phyloP scores from a whole-genome alignment of 1,139 yeast species.

The Yamadazyma oceani region DNA sequence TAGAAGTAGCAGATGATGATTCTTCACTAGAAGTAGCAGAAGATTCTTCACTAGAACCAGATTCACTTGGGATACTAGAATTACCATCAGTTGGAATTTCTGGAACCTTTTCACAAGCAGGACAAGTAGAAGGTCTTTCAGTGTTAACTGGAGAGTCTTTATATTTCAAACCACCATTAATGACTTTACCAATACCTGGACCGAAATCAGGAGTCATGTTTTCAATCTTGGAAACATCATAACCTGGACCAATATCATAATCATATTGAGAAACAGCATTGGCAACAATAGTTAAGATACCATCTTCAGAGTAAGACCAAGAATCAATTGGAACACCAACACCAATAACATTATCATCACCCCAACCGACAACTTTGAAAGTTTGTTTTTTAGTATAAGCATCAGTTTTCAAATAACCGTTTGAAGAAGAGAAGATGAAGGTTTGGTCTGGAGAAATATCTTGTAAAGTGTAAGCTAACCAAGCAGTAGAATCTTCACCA shows the following conservation, averaged over 20 bases:
- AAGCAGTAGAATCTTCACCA: slow-evolving; percentile 19
- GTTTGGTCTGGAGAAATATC: slow-evolving; percentile 15
- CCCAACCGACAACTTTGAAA: slow-evolving; percentile 30
- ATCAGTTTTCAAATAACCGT: slow-evolving; percentile 13
- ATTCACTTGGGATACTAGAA: slow-evolving; percentile 7
- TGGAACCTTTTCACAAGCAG: slow-evolving; percentile 12
- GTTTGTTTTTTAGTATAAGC: slow-evolving; percentile 18
- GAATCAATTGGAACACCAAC: slow-evolving; percentile 18
- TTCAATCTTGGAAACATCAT: slow-evolving; percentile 13
- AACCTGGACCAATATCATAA: slow-evolving; percentile 19
- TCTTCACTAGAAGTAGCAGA: slow-evolving; percentile 4
- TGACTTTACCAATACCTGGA: slow-evolving; percentile 12
- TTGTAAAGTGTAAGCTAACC: slow-evolving; percentile 13
- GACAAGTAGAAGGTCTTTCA: slow-evolving; percentile 14
- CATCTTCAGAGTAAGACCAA: slow-evolving; percentile 15
- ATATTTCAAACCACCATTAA: slow-evolving; percentile 16
- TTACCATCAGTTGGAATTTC: slow-evolving; percentile 10
- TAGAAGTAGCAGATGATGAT: slow-evolving; percentile 6
- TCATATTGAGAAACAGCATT: slow-evolving; percentile 11
- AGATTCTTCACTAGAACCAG: slow-evolving; percentile 4
- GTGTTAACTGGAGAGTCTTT: slow-evolving; percentile 14
- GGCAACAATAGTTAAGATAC: slow-evolving; percentile 13
- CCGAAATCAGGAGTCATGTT: slow-evolving; percentile 16
- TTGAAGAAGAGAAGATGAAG: slow-evolving; percentile 11
- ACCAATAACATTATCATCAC: slow-evolving; percentile 29